Conservation (phyloP, 805 yeast genomes). For the Kurtzmaniella fragi region DNA sequence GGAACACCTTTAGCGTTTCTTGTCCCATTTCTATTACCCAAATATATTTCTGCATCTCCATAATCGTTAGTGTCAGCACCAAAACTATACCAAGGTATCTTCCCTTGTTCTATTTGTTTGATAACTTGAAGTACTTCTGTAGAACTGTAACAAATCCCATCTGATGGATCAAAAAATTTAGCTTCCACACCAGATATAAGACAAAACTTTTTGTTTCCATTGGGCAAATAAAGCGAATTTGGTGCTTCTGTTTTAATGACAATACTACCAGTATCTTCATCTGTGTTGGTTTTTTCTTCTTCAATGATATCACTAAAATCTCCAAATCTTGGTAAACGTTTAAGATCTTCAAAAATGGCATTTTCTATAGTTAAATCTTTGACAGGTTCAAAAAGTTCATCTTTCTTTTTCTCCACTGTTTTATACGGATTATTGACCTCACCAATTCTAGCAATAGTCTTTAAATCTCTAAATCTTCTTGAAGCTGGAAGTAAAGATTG, state of each 20-base stretch:
- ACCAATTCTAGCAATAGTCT: constrained; percentile 44
- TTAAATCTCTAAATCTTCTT: constrained; percentile 50
- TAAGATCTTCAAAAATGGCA: constrained; percentile 36
- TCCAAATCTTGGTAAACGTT: constrained; percentile 60
- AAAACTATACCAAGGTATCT: constrained; percentile 47
- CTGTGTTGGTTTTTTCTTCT: constrained; percentile 35
- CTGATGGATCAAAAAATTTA: constrained; percentile 79
- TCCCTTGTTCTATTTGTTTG: constrained; percentile 43
- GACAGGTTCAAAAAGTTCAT: constrained; percentile 29
- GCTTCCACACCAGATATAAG: constrained; percentile 75
- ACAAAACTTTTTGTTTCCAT: constrained; percentile 63
- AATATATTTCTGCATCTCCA: constrained; percentile 38
- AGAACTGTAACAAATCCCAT: constrained; percentile 81
- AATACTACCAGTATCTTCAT: constrained; percentile 38
- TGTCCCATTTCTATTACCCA: constrained; percentile 48
- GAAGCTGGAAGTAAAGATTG: constrained; percentile 50
- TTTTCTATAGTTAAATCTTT: constrained; percentile 31
- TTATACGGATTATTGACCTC: constrained; percentile 34
- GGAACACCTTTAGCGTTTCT: constrained; percentile 85
- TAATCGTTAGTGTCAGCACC: constrained; percentile 52
- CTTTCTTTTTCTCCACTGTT: constrained; percentile 24
- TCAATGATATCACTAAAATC: constrained; percentile 41
- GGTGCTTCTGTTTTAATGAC: constrained; percentile 65
- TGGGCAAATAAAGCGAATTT: constrained; percentile 65
- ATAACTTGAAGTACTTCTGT: constrained; percentile 75